phyloP scores from a whole-genome alignment of 2,329 filamentous ascomycete genomes.

The Whalleya microplaca region DNA sequence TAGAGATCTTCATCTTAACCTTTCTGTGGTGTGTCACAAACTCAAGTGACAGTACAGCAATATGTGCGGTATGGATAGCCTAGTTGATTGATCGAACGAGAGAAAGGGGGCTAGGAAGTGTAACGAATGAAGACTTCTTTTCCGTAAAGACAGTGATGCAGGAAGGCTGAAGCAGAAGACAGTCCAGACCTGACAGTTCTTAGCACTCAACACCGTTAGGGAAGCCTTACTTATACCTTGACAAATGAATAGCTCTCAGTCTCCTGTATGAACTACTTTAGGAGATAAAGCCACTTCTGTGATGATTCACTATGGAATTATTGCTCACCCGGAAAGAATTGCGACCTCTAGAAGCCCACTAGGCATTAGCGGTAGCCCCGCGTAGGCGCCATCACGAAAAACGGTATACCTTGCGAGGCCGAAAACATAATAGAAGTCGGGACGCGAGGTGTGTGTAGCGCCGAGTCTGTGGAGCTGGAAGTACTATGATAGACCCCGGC shows the following conservation, averaged over 20 bases:
- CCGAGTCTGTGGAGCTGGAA: too few relatives aligned
- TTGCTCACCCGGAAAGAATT: not conserved
- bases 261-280: not conserved
- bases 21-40: conserved; percentile 11
- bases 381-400: too few relatives aligned
- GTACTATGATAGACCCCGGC: too few relatives aligned
- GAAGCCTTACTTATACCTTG: conserved; percentile 8
- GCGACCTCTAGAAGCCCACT: not conserved
- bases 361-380: too few relatives aligned
- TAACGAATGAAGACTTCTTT: conserved; percentile 1
- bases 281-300: not conserved
- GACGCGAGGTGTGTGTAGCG: too few relatives aligned
- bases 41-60: not conserved
- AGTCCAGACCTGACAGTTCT: not conserved
- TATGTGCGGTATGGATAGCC: not conserved
- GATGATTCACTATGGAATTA: not conserved
- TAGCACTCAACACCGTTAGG: not conserved
- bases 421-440: too few relatives aligned
- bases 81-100: not conserved
- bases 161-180: not conserved
- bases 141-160: not conserved
- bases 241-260: not conserved
- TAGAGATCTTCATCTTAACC: conserved; percentile 28
- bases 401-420: too few relatives aligned
- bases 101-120: conserved; percentile 1